Conservation (phyloP, 768 basidiomycete species). For the Aureoboletus auriporus region DNA sequence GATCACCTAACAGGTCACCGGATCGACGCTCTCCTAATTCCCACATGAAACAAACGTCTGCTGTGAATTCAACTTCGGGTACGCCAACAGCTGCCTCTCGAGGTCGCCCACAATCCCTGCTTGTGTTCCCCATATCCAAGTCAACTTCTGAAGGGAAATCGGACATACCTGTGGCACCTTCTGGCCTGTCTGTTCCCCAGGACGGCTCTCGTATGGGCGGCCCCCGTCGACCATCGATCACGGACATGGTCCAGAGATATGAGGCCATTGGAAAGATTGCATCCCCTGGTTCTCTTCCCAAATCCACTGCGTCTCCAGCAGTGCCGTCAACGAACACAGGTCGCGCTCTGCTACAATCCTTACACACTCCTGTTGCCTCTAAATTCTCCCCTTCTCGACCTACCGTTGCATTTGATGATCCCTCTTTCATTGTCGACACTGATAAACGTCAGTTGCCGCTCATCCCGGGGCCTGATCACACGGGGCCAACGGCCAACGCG, state of each 20-base stretch:
- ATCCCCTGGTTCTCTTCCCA: constrained; percentile 26
- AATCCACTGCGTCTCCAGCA: constrained; percentile 18
- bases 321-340: constrained; percentile 15
- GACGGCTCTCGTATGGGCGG: constrained; percentile 38
- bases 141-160: constrained; percentile 39
- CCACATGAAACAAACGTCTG: constrained; percentile 30
- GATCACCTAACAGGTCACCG: constrained; percentile 29
- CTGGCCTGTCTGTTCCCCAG: constrained; percentile 44
- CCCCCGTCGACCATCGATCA: constrained; percentile 69
- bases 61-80: constrained; percentile 19
- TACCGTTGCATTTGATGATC: constrained; percentile 8
- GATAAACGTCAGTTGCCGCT: constrained; percentile 18
- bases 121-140: constrained; percentile 53
- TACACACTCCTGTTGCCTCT: constrained; percentile 20
- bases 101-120: constrained; percentile 78
- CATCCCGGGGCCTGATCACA: constrained; percentile 10
- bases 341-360: constrained; percentile 17
- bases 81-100: constrained; percentile 37
- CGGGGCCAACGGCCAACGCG: constrained; percentile 18
- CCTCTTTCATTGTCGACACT: constrained; percentile 7
- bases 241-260: constrained; percentile 81
- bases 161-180: constrained; percentile 29
- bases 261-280: constrained; percentile 54
- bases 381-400: constrained; percentile 24
- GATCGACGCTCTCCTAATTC: constrained; percentile 24